Percentiles rank a stretch among this genome's conserved stretches.
Evolutionary conservation across 164 flowering plant species (phyloP).

Genomic region (Nymphaea colorata): DNA sequence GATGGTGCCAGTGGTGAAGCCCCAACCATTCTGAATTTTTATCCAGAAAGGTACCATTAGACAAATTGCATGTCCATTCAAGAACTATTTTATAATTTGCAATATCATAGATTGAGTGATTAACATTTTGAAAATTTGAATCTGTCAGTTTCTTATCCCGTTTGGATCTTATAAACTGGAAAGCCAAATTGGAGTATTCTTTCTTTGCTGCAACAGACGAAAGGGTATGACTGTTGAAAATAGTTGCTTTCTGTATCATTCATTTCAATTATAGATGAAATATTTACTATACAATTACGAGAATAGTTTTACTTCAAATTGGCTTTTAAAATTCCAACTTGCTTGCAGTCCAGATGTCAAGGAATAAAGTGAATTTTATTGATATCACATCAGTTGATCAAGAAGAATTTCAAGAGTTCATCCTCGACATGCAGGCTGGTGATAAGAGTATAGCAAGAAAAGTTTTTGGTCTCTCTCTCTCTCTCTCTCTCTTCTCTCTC

Average conservation of each 20-base stretch:
- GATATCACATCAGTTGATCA: conserved; percentile 47
- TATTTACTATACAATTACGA: background rate
- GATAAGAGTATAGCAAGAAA: conserved; percentile 68
- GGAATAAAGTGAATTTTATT: conserved; percentile 41
- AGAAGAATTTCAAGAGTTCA: conserved; percentile 40
- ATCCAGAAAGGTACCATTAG: conserved; percentile 62
- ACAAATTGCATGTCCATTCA: background rate
- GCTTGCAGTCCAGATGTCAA: conserved; percentile 90
- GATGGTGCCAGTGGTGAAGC: conserved; percentile 13
- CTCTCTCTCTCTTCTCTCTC: conserved; percentile 4
- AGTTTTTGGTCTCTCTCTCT: conserved; percentile 62
- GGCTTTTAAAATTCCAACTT: conserved; percentile 55
- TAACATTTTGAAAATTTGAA: background rate
- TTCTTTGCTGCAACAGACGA: conserved; percentile 24
- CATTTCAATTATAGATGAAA: background rate
- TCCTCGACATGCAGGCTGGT: conserved; percentile 59
- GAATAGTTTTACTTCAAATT: conserved; percentile 2
- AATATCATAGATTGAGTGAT: no score
- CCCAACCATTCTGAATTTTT: conserved; percentile 26
- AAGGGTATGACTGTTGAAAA: conserved; percentile 29
- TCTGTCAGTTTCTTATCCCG: conserved; percentile 49
- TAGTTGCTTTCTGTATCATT: background rate
- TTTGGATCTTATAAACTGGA: conserved; percentile 75
- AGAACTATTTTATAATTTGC: background rate
- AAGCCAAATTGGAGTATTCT: conserved; percentile 61